Evolutionary conservation across 495 filamentous ascomycete genomes (phyloP).

Genomic region (Penicillium ucsense): DNA sequence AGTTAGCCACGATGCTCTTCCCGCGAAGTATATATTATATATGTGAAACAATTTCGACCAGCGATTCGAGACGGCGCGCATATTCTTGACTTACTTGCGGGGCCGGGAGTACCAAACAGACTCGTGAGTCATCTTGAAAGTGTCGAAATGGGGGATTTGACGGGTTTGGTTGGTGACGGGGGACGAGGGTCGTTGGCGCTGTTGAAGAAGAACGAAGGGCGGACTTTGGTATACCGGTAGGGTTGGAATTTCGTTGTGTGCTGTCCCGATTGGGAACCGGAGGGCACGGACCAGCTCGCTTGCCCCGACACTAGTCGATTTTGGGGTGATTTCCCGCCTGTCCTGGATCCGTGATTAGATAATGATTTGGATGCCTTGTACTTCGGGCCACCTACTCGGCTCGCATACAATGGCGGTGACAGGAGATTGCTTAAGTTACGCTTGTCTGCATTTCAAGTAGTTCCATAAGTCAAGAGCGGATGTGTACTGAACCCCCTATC

Average conservation of each 20-base stretch:
- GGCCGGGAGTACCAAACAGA: slow-evolving; percentile 98
- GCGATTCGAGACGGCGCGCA: too few species aligned
- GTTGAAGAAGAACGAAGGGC: slow-evolving; percentile 28
- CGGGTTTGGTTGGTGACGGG: slow-evolving; percentile 27
- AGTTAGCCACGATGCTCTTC: slow-evolving; percentile 4
- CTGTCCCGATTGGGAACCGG: slow-evolving; percentile 21
- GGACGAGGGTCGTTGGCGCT: slow-evolving; percentile 31
- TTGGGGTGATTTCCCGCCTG: slow-evolving; percentile 4
- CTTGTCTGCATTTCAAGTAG: too few species aligned
- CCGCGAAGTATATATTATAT: too few species aligned
- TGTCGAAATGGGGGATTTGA: slow-evolving; percentile 28
- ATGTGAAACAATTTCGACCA: too few species aligned
- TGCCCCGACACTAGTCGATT: slow-evolving; percentile 19
- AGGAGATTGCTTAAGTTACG: too few species aligned
- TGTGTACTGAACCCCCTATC: too few species aligned
- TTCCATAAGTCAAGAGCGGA: too few species aligned
- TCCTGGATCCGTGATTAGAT: slow-evolving; percentile 7
- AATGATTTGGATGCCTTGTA: not conserved
- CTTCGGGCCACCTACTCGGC: too few species aligned
- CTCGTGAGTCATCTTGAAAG: slow-evolving; percentile 89
- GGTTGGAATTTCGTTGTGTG: slow-evolving; percentile 35
- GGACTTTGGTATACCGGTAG: slow-evolving; percentile 5
- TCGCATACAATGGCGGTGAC: too few species aligned
- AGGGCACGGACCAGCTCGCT: slow-evolving; percentile 30
- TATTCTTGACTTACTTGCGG: slow-evolving; percentile 52